Percentiles rank a stretch among this genome's conserved stretches.
These are phyloP conservation scores for Carnegiea gigantea DNA, from an alignment of 179 eudicot genomes.

Conservation along the genomic window DNA sequence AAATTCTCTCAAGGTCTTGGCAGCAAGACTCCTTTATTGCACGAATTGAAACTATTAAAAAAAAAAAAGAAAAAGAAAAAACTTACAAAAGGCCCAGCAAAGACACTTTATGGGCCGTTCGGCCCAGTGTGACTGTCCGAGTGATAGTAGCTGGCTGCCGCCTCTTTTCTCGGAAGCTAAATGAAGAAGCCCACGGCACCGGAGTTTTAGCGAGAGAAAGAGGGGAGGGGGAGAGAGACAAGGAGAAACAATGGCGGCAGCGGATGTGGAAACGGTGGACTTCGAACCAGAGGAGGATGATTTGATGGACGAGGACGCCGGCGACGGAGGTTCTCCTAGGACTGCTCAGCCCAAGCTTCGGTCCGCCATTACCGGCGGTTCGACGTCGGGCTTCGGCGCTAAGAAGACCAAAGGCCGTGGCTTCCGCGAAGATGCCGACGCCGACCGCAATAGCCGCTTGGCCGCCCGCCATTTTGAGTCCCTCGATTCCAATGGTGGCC, in stretches of 20 bases:
- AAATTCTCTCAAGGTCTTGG: no score
- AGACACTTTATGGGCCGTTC: neutral
- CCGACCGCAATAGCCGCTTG: constrained; percentile 52
- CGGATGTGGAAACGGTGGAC: constrained; percentile 81
- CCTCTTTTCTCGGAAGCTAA: neutral
- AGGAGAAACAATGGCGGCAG: constrained; percentile 51
- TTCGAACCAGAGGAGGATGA: constrained; percentile 94
- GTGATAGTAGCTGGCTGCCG: neutral
- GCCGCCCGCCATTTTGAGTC: constrained; percentile 65
- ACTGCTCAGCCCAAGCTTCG: constrained; percentile 56
- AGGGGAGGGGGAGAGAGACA: neutral
- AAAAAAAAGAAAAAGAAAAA: no score
- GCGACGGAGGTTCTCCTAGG: constrained; percentile 38
- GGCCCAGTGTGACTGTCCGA: neutral
- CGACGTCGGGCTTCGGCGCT: constrained; percentile 28
- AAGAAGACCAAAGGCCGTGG: constrained; percentile 91
- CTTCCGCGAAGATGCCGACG: constrained; percentile 59
- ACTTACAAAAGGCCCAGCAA: no score
- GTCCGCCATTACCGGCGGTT: constrained; percentile 76
- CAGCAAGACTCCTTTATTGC: no score
- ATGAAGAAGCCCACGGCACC: neutral
- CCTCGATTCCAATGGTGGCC: constrained; percentile 74
- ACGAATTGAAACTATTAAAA: no score
- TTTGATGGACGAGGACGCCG: constrained; percentile 88
- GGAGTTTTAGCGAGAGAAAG: neutral